Percentiles rank a stretch among this genome's conserved stretches.
phyloP scores from a whole-genome alignment of 2,329 filamentous ascomycete species.

The Cladosporium sp. region DNA sequence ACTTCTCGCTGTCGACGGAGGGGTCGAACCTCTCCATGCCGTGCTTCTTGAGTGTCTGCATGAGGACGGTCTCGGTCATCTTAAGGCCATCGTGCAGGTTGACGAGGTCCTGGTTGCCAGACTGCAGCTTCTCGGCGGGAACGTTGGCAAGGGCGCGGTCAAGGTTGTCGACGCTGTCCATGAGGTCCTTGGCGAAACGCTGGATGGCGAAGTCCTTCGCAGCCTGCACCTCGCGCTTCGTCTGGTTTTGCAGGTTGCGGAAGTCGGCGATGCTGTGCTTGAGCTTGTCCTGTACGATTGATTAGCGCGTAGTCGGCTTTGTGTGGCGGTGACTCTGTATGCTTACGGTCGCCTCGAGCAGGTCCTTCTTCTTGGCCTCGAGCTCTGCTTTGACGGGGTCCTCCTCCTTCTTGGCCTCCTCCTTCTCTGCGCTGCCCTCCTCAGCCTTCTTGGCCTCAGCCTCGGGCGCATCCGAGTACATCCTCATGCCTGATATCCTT shows the following conservation, averaged over 20 bases:
- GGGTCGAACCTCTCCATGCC: conserved; percentile 87
- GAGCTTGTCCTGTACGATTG: conserved; percentile 72
- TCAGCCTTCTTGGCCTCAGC: conserved; percentile 38
- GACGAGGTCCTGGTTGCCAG: conserved; percentile 63
- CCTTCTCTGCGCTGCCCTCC: conserved; percentile 19
- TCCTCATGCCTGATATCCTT: conserved; percentile 30
- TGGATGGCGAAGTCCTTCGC: conserved; percentile 93
- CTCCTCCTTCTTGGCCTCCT: conserved; percentile 36
- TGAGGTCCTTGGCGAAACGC: conserved; percentile 85
- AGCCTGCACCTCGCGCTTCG: conserved; percentile 77
- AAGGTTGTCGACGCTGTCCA: conserved; percentile 94
- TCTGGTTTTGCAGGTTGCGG: conserved; percentile 95
- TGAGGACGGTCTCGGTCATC: conserved; percentile 88
- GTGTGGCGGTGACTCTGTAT: neutral
- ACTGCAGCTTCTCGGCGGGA: conserved; percentile 62
- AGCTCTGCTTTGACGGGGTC: conserved; percentile 58
- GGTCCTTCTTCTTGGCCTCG: conserved; percentile 65
- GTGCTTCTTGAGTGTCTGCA: conserved; percentile 86
- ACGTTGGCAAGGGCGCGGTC: conserved; percentile 84
- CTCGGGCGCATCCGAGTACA: conserved; percentile 42
- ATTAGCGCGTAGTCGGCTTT: conserved; percentile 1
- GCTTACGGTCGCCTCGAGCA: conserved; percentile 76
- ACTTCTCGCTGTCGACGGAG: conserved; percentile 64
- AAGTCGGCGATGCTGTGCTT: conserved; percentile 92
- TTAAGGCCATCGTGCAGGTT: conserved; percentile 83